Percentiles rank a stretch among this genome's conserved stretches.
These are phyloP conservation scores for Luffa acutangula DNA, from an alignment of 306 rosid genomes.

Conservation along the genomic window DNA sequence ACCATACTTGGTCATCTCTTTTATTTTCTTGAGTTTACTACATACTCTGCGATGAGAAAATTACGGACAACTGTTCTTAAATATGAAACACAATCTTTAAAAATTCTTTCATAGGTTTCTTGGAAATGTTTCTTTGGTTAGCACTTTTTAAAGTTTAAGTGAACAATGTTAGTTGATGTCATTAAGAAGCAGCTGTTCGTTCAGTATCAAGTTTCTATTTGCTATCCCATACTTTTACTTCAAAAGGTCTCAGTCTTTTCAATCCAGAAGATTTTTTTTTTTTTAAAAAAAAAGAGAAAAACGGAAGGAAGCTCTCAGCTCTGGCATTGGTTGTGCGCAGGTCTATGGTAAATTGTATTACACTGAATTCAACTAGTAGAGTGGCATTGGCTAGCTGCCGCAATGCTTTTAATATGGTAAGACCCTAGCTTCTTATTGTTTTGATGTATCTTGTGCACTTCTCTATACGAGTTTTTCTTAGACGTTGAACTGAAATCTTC, in stretches of 20 bases:
- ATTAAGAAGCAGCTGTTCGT: not conserved
- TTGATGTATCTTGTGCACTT: not conserved
- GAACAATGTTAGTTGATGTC: not conserved
- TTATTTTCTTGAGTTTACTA: not conserved
- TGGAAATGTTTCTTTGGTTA: not conserved
- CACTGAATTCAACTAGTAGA: conserved; percentile 80
- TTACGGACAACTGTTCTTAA: not conserved
- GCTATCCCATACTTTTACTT: not conserved
- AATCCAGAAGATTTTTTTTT: not conserved
- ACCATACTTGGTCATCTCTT: not conserved
- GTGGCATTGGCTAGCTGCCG: conserved; percentile 92
- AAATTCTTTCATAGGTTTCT: not conserved
- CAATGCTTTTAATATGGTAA: conserved; percentile 88
- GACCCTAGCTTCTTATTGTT: conserved; percentile 14
- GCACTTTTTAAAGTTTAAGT: not conserved
- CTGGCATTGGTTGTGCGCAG: conserved; percentile 27
- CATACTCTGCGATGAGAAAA: not conserved
- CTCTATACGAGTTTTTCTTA: not conserved
- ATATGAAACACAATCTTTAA: not conserved
- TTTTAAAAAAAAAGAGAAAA: not conserved
- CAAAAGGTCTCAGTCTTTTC: not conserved
- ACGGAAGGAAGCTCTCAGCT: not conserved
- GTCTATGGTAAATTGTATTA: conserved; percentile 94
- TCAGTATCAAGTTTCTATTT: not conserved
- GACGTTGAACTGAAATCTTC: not conserved